phyloP scores from a whole-genome alignment of 2,329 filamentous ascomycete species.

The Cytospora piceae region DNA sequence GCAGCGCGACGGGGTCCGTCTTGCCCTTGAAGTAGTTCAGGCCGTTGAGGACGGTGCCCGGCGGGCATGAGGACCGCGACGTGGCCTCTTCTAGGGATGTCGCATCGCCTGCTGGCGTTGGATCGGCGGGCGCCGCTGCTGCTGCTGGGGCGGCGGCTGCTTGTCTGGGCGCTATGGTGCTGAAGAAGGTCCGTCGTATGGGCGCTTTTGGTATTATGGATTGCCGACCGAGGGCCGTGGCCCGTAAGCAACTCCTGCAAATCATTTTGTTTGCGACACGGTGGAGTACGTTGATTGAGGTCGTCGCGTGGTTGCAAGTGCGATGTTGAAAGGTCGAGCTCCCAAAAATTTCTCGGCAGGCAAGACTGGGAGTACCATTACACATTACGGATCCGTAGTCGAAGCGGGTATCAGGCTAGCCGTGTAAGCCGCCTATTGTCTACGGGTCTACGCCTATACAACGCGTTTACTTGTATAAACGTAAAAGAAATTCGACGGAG shows the following conservation, averaged over 20 bases:
- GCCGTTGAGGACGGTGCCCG: constrained; percentile 72
- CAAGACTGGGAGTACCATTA: constrained; percentile 9
- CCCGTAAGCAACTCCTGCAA: constrained; percentile 54
- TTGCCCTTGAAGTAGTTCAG: constrained; percentile 78
- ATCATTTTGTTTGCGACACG: constrained; percentile 43
- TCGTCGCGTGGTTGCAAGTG: constrained; percentile 14
- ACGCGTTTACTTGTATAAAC: neutral
- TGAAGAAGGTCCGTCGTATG: constrained; percentile 46
- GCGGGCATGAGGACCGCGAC: constrained; percentile 57
- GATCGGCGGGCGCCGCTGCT: constrained; percentile 29
- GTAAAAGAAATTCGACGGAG: neutral
- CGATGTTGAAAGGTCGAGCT: constrained; percentile 24
- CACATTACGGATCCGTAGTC: neutral
- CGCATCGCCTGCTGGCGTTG: constrained; percentile 33
- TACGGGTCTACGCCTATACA: neutral
- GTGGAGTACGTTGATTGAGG: constrained; percentile 31
- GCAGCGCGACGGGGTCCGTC: constrained; percentile 72
- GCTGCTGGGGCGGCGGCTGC: constrained; percentile 40
- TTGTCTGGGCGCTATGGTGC: constrained; percentile 36
- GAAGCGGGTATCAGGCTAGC: neutral
- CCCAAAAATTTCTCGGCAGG: constrained; percentile 32
- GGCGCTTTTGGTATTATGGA: constrained; percentile 30
- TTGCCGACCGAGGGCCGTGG: constrained; percentile 42
- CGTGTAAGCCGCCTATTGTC: neutral
- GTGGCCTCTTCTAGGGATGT: constrained; percentile 33